Percentiles rank a stretch among this genome's conserved stretches.
These are phyloP conservation scores for Eucalyptus caleyi DNA, from an alignment of 345 rosid species.

Conservation along the genomic window DNA sequence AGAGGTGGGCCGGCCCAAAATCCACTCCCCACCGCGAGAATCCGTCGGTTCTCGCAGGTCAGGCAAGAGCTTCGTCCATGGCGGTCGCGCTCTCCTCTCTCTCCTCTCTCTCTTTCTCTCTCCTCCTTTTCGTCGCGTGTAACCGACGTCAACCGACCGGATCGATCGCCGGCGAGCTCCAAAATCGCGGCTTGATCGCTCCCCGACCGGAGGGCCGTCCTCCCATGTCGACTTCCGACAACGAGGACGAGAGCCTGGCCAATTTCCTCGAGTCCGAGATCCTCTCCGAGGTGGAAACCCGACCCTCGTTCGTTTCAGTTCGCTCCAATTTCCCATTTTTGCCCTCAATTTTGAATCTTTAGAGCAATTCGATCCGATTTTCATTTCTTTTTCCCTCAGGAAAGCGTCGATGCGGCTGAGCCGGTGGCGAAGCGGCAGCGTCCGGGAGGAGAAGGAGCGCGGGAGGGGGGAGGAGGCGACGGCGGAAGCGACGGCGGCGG, in stretches of 20 bases:
- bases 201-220: neutral
- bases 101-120: neutral
- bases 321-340: neutral
- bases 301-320: conserved; percentile 1
- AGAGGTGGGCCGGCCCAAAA: neutral
- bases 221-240: conserved; percentile 22
- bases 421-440: conserved; percentile 40
- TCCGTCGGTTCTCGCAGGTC: neutral
- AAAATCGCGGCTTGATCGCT: neutral
- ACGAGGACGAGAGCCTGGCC: conserved; percentile 58
- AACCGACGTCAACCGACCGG: neutral
- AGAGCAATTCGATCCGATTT: neutral
- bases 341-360: neutral
- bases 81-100: neutral
- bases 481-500: neutral
- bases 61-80: neutral
- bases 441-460: conserved; percentile 4
- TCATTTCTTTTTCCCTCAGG: conserved; percentile 5
- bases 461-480: neutral
- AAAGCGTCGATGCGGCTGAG: conserved; percentile 10
- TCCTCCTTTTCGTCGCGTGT: neutral
- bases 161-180: neutral
- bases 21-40: neutral
- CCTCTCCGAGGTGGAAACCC: conserved; percentile 24
- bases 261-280: conserved; percentile 77